Conservation (phyloP, 2,329 filamentous ascomycete genomes). For the Helotiales sp. region DNA sequence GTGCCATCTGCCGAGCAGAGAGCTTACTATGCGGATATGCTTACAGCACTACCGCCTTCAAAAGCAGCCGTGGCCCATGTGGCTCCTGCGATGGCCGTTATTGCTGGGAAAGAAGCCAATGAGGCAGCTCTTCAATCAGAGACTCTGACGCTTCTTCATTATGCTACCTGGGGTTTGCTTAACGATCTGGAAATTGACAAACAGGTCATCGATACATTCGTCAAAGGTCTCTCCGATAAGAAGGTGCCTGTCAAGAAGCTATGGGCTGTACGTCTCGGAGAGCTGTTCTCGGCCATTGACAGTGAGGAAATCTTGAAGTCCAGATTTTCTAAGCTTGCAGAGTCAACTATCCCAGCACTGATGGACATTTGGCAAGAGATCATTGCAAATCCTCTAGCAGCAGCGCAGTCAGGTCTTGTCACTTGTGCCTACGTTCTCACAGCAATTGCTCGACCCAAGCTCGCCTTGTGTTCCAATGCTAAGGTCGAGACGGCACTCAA, state of each 20-base stretch:
- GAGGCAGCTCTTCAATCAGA: constrained; percentile 81
- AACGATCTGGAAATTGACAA: constrained; percentile 67
- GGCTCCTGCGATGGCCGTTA: constrained; percentile 66
- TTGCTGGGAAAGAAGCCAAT: constrained; percentile 85
- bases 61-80: constrained; percentile 68
- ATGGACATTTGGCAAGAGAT: constrained; percentile 79
- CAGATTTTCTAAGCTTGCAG: constrained; percentile 56
- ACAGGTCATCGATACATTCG: constrained; percentile 69
- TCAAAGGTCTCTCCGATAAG: constrained; percentile 87
- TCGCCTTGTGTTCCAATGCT: constrained; percentile 58
- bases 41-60: constrained; percentile 67
- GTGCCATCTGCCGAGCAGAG: constrained; percentile 85
- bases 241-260: constrained; percentile 75
- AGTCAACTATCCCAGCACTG: constrained; percentile 59
- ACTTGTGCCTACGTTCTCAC: constrained; percentile 77
- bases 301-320: constrained; percentile 53
- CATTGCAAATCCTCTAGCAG: constrained; percentile 74
- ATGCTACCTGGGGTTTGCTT: constrained; percentile 66
- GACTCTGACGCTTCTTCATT: constrained; percentile 70
- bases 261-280: constrained; percentile 79
- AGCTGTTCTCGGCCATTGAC: constrained; percentile 66
- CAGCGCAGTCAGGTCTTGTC: constrained; percentile 82
- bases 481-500: constrained; percentile 63
- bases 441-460: constrained; percentile 62
- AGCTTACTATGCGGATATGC: constrained; percentile 79